Conservation (phyloP, 768 basidiomycete genomes). For the Podaxis sp. region DNA sequence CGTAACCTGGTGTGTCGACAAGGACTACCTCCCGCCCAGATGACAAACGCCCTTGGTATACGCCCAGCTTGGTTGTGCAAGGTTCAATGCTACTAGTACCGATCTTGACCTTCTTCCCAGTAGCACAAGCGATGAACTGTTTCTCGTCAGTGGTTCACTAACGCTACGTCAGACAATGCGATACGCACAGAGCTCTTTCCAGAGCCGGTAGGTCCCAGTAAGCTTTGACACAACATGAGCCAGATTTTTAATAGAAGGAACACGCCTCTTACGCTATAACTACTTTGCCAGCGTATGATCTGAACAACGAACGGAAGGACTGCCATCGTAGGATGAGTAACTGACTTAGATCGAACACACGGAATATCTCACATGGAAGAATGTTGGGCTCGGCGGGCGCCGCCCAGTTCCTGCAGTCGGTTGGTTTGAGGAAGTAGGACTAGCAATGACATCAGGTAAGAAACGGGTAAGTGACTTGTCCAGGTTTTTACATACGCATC, state of each 20-base stretch:
- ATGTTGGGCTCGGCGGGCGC: no score
- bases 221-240: background rate
- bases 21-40: background rate
- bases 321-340: background rate
- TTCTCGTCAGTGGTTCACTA: background rate
- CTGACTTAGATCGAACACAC: no score
- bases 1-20: background rate
- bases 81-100: background rate
- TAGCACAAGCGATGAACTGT: background rate
- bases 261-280: background rate
- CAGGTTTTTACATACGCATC: background rate
- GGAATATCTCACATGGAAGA: no score
- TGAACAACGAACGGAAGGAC: background rate
- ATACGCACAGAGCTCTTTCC: background rate
- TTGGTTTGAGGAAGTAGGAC: no score
- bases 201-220: background rate
- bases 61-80: background rate
- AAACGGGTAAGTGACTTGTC: no score
- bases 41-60: background rate
- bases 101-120: background rate
- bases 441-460: no score
- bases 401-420: no score
- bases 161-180: background rate
- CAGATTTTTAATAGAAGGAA: background rate
- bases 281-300: background rate